These are phyloP conservation scores for Mycosphaerella sp. DNA, from an alignment of 2,329 filamentous ascomycete species.

Conservation along the genomic window DNA sequence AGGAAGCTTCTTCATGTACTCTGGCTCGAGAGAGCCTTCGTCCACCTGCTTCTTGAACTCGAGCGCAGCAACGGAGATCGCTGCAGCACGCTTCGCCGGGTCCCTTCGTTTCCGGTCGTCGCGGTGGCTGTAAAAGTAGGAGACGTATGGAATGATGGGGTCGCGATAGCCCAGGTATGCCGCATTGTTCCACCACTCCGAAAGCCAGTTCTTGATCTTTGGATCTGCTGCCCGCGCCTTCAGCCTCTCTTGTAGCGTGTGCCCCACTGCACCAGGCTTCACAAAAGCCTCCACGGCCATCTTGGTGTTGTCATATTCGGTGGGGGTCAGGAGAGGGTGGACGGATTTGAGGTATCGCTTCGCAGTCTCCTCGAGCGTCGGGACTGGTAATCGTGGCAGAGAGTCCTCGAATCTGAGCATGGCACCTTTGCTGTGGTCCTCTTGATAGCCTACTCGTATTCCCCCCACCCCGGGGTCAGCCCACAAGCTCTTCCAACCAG, in stretches of 20 bases:
- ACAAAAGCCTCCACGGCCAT: conserved; percentile 85
- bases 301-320: conserved; percentile 66
- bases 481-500: not conserved
- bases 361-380: conserved; percentile 74
- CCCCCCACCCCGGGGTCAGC: conserved; percentile 2
- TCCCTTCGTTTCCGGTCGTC: conserved; percentile 84
- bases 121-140: conserved; percentile 98
- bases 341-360: conserved; percentile 74
- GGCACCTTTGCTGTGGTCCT: conserved; percentile 70
- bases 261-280: conserved; percentile 74
- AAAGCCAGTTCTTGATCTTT: conserved; percentile 84
- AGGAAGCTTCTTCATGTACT: conserved; percentile 97
- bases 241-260: conserved; percentile 81
- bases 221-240: conserved; percentile 72
- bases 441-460: conserved; percentile 63
- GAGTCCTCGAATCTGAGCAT: conserved; percentile 84
- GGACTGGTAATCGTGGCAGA: conserved; percentile 72
- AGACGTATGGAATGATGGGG: conserved; percentile 94
- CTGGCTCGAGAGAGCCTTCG: conserved; percentile 73
- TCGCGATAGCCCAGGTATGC: conserved; percentile 93
- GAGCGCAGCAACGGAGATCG: conserved; percentile 75
- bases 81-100: conserved; percentile 86
- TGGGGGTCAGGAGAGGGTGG: conserved; percentile 62
- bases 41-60: conserved; percentile 96
- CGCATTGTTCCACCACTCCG: conserved; percentile 96